Evolutionary conservation across 345 rosid species (phyloP).

Genomic region (Rhodamnia argentea): DNA sequence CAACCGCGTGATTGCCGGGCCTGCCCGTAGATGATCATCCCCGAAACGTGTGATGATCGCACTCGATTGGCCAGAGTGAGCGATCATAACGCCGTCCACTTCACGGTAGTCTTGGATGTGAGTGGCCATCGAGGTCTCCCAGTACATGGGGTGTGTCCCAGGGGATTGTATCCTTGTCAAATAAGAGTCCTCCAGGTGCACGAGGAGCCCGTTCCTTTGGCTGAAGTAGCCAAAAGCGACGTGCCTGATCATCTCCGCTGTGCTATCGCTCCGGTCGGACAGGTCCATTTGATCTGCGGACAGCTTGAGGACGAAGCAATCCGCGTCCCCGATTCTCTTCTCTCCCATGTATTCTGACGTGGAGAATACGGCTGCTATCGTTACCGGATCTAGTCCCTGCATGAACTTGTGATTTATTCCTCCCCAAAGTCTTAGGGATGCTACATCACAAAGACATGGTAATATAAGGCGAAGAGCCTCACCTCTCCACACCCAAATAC

Average conservation of each 20-base stretch:
- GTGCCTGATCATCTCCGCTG: constrained; percentile 95
- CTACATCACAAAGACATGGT: neutral
- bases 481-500: neutral
- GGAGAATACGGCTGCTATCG: constrained; percentile 70
- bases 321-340: constrained; percentile 43
- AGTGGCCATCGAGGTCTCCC: constrained; percentile 90
- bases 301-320: constrained; percentile 78
- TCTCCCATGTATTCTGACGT: constrained; percentile 83
- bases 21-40: constrained; percentile 52
- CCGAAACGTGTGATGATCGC: constrained; percentile 80
- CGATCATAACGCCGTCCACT: constrained; percentile 74
- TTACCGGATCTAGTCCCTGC: constrained; percentile 89
- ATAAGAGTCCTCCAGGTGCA: constrained; percentile 54
- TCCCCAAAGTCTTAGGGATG: neutral
- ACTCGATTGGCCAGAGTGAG: constrained; percentile 73
- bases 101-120: constrained; percentile 58
- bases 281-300: constrained; percentile 71
- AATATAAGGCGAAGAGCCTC: neutral
- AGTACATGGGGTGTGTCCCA: constrained; percentile 63
- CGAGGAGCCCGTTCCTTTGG: constrained; percentile 79
- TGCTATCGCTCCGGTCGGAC: constrained; percentile 60
- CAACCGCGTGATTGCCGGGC: constrained; percentile 64
- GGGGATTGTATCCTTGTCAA: constrained; percentile 79
- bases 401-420: neutral
- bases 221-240: constrained; percentile 81